These are phyloP conservation scores for Phaseolus lunatus DNA, from an alignment of 306 rosid genomes.

Conservation along the genomic window DNA sequence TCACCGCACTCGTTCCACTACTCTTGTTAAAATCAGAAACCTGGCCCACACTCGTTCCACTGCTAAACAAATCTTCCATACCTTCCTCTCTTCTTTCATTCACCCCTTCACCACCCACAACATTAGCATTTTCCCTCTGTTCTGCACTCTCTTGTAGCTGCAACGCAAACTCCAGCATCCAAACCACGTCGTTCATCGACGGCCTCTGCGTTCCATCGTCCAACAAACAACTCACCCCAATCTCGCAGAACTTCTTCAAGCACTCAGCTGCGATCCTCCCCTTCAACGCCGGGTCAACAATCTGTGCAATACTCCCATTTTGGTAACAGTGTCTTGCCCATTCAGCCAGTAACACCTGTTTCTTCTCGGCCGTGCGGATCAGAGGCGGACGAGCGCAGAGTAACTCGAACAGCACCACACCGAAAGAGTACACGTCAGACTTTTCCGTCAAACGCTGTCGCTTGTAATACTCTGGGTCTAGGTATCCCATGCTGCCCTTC, in stretches of 20 bases:
- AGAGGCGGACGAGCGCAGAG: constrained; percentile 59
- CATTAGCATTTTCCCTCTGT: background rate
- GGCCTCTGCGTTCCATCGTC: constrained; percentile 63
- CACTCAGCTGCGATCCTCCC: constrained; percentile 45
- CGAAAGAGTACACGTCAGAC: constrained; percentile 73
- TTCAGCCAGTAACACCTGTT: constrained; percentile 50
- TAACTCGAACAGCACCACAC: constrained; percentile 65
- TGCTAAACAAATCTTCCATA: constrained; percentile 43
- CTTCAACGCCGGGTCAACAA: constrained; percentile 57
- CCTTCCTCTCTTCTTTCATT: background rate
- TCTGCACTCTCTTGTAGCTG: constrained; percentile 67
- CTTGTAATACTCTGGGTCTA: constrained; percentile 56
- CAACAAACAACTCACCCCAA: constrained; percentile 54
- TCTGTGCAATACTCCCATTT: constrained; percentile 36
- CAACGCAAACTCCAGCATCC: constrained; percentile 62
- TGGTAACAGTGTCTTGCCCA: constrained; percentile 55
- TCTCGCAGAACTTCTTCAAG: constrained; percentile 53
- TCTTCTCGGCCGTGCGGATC: constrained; percentile 29
- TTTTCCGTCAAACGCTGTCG: constrained; percentile 58
- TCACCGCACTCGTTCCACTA: constrained; percentile 21
- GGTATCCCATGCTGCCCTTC: constrained; percentile 55
- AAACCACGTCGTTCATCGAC: constrained; percentile 69
- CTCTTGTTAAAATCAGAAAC: constrained; percentile 46
- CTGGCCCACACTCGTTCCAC: constrained; percentile 32
- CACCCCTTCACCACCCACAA: background rate